Evolutionary conservation across 805 yeast species (phyloP).

Genomic region (Teunomyces atbi): DNA sequence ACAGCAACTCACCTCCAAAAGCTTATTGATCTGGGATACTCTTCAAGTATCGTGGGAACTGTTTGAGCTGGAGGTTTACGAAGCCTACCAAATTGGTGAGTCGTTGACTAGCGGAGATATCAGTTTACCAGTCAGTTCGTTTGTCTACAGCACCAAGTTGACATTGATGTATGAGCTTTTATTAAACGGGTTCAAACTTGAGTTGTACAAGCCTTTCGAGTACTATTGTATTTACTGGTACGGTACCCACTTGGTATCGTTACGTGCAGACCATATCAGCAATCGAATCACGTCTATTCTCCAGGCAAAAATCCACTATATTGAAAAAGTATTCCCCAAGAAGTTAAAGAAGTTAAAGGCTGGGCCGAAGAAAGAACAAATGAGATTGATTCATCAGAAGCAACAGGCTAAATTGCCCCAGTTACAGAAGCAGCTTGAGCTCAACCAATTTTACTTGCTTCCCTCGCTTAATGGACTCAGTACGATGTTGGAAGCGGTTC

Average conservation of each 20-base stretch:
- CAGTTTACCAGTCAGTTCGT: constrained; percentile 68
- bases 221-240: constrained; percentile 67
- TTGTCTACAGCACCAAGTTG: constrained; percentile 65
- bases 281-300: constrained; percentile 35
- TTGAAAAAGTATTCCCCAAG: constrained; percentile 34
- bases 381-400: constrained; percentile 24
- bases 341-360: constrained; percentile 48
- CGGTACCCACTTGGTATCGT: constrained; percentile 46
- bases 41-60: constrained; percentile 73
- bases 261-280: constrained; percentile 42
- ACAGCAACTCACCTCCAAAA: constrained; percentile 66
- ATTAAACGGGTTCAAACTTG: constrained; percentile 71
- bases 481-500: constrained; percentile 19
- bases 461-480: constrained; percentile 16
- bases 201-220: constrained; percentile 72
- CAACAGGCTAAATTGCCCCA: constrained; percentile 34
- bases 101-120: constrained; percentile 29
- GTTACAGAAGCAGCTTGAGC: constrained; percentile 25
- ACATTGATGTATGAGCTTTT: constrained; percentile 70
- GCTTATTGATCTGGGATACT: constrained; percentile 67
- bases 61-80: constrained; percentile 49
- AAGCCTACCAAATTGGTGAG: constrained; percentile 38
- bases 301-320: constrained; percentile 31
- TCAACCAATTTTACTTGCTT: constrained; percentile 20
- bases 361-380: constrained; percentile 46